Conservation (phyloP, 176 grass and related monocot genomes). For the bread wheat (Triticum aestivum) region IWGSC_CS_RefSeq_v2.1 NC_057800.1:688790437-688790936, state of each 20-base stretch:
- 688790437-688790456: conserved; percentile 89
- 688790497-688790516: conserved; percentile 88
- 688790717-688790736: background rate
- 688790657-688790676: background rate
- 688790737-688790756: no score
- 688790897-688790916: conserved; percentile 67
- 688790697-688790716: background rate
- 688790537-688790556: conserved; percentile 71
- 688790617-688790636: conserved; percentile 52
- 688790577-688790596: conserved; percentile 91
- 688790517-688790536: conserved; percentile 96
- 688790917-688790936: conserved; percentile 70
- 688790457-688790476: conserved; percentile 84
- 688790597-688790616: conserved; percentile 97
- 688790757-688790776: background rate
- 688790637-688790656: background rate
- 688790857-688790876: background rate
- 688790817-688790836: background rate
- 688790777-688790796: background rate
- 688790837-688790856: background rate
- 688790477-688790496: conserved; percentile 82
- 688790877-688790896: background rate
- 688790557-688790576: conserved; percentile 78
- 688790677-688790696: background rate
- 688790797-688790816: background rate